phyloP scores from a whole-genome alignment of 2,329 filamentous ascomycete genomes.

The Mycosphaerella arachidis region DNA sequence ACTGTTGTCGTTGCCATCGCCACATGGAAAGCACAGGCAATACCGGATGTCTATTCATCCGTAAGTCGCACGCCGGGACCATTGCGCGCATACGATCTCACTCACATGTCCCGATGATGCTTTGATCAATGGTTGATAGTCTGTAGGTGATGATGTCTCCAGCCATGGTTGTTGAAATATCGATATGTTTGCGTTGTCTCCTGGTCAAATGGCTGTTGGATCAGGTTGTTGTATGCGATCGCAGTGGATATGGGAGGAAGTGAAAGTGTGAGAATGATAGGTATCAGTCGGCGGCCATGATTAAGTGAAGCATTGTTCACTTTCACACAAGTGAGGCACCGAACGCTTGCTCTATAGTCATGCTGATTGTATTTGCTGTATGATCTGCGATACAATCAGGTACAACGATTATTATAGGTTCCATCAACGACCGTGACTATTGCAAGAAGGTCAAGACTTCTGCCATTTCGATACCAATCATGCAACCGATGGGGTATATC shows the following conservation, averaged over 20 bases:
- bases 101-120: constrained; percentile 7
- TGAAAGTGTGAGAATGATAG: not conserved
- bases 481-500: not conserved
- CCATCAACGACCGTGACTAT: not conserved
- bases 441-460: not conserved
- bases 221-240: not conserved
- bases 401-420: constrained; percentile 1
- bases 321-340: not conserved
- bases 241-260: not conserved
- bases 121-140: constrained; percentile 24
- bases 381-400: not conserved
- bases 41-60: constrained; percentile 14
- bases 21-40: constrained; percentile 19
- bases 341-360: not conserved
- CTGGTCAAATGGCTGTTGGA: not conserved
- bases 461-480: not conserved
- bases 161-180: constrained; percentile 10
- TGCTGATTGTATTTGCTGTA: not conserved
- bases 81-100: not conserved
- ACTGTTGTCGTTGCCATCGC: not conserved
- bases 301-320: not conserved
- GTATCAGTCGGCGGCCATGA: not conserved
- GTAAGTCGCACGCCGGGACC: not conserved
- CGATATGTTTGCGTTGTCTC: not conserved
- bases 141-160: constrained; percentile 9